Evolutionary conservation across 2,329 filamentous ascomycete species (phyloP), one percentile per base, ranked within the genome.

Genomic region (Penicillium sp.): DNA sequence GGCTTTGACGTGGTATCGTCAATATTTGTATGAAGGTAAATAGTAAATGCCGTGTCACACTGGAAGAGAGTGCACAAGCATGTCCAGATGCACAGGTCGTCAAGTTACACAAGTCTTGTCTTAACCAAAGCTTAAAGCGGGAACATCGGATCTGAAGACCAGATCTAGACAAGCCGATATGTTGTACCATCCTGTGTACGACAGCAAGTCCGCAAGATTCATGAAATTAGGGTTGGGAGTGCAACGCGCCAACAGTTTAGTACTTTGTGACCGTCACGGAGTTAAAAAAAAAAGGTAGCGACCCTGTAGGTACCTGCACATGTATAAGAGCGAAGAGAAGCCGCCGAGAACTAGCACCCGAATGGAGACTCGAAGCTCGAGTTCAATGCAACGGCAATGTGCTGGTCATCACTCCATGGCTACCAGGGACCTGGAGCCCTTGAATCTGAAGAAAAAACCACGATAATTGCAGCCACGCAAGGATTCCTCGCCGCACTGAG

Each of bases 401-500:
- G 58, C 51, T 58, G 60, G 56, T 53, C 49, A 42, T n/a, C 53
- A 53, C 14, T 39, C 16, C 42, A 18, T 24, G 8, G 24, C 8
- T 27, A 8, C 18, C 42, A 4, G 18, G 16, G n/a, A 22, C 50
- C 24, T 43, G 34, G 32, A 27, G 41, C 38, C 11, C 36, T 45
- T 16, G 42, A 54, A 29, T 52, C 53, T 14, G 27, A 54, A 22
- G 64, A 67, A 27, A 48, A 52, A 44, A 51, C 62, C 39, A 53
- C 63, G 18, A 70, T 72, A 29, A 60, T 72, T 46, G 47, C 65
- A 7, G 62, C 64, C 18, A 61, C 60, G 13, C 61, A 66, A 8
- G 65, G 68, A 8, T 72, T 72, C 47, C 59, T 72, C 13, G 32
- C 63, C 5, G 68, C 70, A 13, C 48, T 72, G 16, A 64, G 55